Evolutionary conservation across 805 yeast species (phyloP).

Genomic region (Saturnispora diversa): DNA sequence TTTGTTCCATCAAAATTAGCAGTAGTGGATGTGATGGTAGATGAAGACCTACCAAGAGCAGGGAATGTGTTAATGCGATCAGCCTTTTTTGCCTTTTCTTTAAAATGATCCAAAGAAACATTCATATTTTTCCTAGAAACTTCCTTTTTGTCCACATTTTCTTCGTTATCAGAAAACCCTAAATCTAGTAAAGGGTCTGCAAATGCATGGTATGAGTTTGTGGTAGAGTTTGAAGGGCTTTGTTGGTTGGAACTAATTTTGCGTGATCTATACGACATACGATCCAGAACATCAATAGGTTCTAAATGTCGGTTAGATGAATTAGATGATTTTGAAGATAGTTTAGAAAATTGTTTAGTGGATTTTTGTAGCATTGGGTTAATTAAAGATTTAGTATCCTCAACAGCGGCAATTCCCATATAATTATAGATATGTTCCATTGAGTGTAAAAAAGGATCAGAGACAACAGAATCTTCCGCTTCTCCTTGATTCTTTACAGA

Average conservation of each 20-base stretch:
- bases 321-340: too few species aligned
- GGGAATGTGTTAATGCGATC: too few species aligned
- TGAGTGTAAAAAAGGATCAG: neutral
- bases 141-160: too few species aligned
- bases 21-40: neutral
- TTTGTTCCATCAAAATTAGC: neutral
- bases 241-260: neutral
- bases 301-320: neutral
- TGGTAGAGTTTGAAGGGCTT: neutral
- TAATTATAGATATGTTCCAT: neutral
- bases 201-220: constrained; percentile 1
- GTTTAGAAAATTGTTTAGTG: too few species aligned
- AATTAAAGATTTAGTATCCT: neutral
- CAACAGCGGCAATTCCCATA: neutral
- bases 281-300: neutral
- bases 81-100: too few species aligned
- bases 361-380: neutral
- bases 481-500: neutral
- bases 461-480: neutral
- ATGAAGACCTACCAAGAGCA: neutral
- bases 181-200: constrained; percentile 5
- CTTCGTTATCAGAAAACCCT: constrained; percentile 7
- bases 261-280: neutral
- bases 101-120: too few species aligned
- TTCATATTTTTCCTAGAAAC: neutral